Evolutionary conservation across 495 filamentous ascomycete species (phyloP).

Genomic region (Penicillium goetzii): DNA sequence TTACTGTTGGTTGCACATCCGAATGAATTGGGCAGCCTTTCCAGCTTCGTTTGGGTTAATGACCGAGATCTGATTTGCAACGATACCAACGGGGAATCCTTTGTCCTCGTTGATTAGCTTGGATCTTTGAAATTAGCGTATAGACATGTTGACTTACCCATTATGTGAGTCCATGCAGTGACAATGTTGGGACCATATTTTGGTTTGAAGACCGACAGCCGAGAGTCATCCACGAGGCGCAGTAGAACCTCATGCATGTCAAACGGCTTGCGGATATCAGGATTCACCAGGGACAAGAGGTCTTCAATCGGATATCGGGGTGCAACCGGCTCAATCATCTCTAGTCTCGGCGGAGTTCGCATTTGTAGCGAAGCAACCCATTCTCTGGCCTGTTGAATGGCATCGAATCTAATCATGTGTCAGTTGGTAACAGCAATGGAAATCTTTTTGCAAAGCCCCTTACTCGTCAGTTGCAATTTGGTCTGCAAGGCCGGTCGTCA

Average conservation of each 20-base stretch:
- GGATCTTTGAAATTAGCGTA: background rate
- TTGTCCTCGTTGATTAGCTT: background rate
- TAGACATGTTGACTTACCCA: constrained; percentile 20
- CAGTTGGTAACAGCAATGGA: background rate
- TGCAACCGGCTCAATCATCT: constrained; percentile 11
- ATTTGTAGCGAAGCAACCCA: constrained; percentile 34
- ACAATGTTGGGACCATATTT: constrained; percentile 36
- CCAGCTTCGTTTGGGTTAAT: constrained; percentile 37
- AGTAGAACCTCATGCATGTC: constrained; percentile 39
- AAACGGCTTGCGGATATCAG: constrained; percentile 38
- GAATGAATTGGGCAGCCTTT: constrained; percentile 37
- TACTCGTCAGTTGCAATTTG: constrained; percentile 40
- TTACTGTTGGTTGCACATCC: constrained; percentile 38
- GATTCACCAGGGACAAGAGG: constrained; percentile 31
- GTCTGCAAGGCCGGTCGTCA: constrained; percentile 37
- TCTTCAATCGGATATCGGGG: constrained; percentile 33
- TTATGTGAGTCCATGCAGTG: constrained; percentile 36
- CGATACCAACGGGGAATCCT: constrained; percentile 37
- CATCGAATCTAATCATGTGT: constrained; percentile 31
- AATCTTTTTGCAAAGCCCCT: too few relatives aligned
- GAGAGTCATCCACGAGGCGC: constrained; percentile 36
- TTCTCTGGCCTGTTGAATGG: constrained; percentile 36
- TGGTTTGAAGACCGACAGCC: constrained; percentile 35
- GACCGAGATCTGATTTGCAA: constrained; percentile 37
- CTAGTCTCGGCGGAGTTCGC: constrained; percentile 5